Conservation (phyloP, 177 flowering plant species). For the Vitis hybrid region DNA sequence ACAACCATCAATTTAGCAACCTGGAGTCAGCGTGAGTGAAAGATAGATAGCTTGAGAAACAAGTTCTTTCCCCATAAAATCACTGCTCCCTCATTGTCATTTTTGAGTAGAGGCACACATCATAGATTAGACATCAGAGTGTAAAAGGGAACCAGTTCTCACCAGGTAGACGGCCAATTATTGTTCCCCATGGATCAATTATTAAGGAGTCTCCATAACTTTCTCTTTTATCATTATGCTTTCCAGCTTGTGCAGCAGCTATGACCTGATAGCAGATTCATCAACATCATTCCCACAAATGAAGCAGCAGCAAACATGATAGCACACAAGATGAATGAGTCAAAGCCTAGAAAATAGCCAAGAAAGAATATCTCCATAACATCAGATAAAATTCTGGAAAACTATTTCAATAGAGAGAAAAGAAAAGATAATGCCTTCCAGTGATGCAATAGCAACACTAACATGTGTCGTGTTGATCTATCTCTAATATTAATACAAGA, state of each 20-base stretch:
- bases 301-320: slow-evolving; percentile 5
- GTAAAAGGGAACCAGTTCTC: slow-evolving; percentile 15
- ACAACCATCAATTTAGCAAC: no score
- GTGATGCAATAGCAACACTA: background rate
- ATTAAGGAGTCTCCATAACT: slow-evolving; percentile 84
- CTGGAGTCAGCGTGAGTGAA: no score
- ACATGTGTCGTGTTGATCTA: background rate
- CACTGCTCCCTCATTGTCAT: background rate
- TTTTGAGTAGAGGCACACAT: background rate
- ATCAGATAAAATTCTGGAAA: background rate
- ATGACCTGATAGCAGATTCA: slow-evolving; percentile 50
- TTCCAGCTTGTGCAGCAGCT: slow-evolving; percentile 89
- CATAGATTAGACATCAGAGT: background rate
- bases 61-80: background rate
- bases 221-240: slow-evolving; percentile 82
- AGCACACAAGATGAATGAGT: background rate
- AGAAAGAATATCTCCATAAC: background rate
- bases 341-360: background rate
- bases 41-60: background rate
- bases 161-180: slow-evolving; percentile 80
- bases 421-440: background rate
- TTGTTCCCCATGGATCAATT: slow-evolving; percentile 92
- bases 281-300: slow-evolving; percentile 6
- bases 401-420: background rate
- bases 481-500: background rate